Evolutionary conservation across 2,329 filamentous ascomycete species (phyloP).

Genomic region (Epicoccum nigrum): DNA sequence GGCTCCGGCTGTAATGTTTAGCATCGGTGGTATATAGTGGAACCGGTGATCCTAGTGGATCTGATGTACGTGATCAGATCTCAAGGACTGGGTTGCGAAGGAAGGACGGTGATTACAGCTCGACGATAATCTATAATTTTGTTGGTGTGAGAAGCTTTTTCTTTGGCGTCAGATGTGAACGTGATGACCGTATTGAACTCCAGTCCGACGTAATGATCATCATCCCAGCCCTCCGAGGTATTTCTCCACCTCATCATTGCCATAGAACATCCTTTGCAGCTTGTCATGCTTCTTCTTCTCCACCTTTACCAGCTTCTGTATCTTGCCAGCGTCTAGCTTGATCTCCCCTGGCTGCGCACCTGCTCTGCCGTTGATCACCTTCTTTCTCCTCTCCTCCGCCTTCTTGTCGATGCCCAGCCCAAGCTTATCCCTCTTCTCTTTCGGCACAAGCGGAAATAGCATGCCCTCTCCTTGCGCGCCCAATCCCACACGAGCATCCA

Average conservation of each 20-base stretch:
- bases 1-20: constrained; percentile 30
- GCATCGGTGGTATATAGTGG: constrained; percentile 7
- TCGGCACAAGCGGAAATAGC: constrained; percentile 74
- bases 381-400: constrained; percentile 49
- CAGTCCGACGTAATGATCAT: no score
- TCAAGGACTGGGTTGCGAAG: background rate
- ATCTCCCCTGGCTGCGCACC: constrained; percentile 35
- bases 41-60: background rate
- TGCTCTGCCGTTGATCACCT: constrained; percentile 35
- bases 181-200: background rate
- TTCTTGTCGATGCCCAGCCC: constrained; percentile 68
- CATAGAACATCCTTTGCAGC: constrained; percentile 74
- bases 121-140: constrained; percentile 15
- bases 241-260: constrained; percentile 74
- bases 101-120: background rate
- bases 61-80: background rate
- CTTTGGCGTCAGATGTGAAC: background rate
- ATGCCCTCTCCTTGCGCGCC: constrained; percentile 73
- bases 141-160: background rate
- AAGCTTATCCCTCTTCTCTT: constrained; percentile 73
- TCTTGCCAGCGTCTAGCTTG: constrained; percentile 71
- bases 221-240: constrained; percentile 63
- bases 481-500: constrained; percentile 73
- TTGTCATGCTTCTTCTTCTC: constrained; percentile 68
- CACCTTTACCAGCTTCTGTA: constrained; percentile 65